Conservation (phyloP, 345 rosid genomes). For the Citrus australasica region DNA sequence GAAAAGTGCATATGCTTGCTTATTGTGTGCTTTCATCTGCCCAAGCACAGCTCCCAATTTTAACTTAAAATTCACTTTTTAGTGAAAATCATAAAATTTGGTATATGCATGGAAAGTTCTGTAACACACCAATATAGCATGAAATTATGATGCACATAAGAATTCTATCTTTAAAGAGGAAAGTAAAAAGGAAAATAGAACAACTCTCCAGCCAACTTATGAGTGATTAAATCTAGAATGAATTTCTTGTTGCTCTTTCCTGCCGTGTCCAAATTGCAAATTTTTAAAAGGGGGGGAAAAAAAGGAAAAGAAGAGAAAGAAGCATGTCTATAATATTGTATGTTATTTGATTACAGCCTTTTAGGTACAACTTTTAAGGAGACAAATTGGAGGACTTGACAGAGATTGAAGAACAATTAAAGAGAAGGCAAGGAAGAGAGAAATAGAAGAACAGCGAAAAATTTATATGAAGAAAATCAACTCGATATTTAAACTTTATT, state of each 20-base stretch:
- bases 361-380: not conserved
- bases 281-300: not conserved
- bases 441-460: not conserved
- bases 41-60: not conserved
- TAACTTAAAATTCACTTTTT: not conserved
- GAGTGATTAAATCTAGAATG: not conserved
- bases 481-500: not conserved
- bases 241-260: not conserved
- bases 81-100: not conserved
- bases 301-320: not conserved
- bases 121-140: not conserved
- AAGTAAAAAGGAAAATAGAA: not conserved
- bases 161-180: not conserved
- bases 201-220: not conserved
- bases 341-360: not conserved
- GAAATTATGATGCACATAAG: not conserved
- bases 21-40: constrained; percentile 49
- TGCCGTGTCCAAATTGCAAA: not conserved
- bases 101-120: not conserved
- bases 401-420: not conserved
- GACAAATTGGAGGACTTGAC: not conserved
- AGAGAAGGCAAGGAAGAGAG: not conserved
- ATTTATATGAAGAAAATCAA: not conserved
- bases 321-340: not conserved
- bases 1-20: constrained; percentile 52